A percentile compares a stretch with the other conserved stretches of the same genome.
phyloP scores from a whole-genome alignment of 2,329 filamentous ascomycete species.

The Orbilia oligospora region DNA sequence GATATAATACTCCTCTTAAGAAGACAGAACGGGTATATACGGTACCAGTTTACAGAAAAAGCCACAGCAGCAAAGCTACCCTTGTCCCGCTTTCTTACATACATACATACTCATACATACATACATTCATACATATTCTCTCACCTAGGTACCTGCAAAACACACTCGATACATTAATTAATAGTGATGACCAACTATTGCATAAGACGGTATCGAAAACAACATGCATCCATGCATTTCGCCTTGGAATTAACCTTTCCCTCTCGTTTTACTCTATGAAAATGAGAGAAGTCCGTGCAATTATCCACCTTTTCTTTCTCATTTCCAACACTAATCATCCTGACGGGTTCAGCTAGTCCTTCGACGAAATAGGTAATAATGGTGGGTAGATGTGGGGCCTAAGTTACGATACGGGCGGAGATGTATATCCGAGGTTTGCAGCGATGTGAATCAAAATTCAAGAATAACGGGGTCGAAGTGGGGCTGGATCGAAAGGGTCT shows the following conservation, averaged over 20 bases:
- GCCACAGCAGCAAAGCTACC: conserved; percentile 4
- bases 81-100: conserved; percentile 26
- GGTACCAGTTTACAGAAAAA: conserved; percentile 3
- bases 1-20: background rate
- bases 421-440: conserved; percentile 19
- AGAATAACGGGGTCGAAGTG: background rate
- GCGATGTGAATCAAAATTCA: conserved; percentile 12
- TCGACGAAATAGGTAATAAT: background rate
- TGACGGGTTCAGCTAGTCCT: conserved; percentile 21
- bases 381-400: conserved; percentile 19
- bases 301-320: background rate
- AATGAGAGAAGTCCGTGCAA: conserved; percentile 14
- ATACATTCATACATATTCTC: conserved; percentile 28
- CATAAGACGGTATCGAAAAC: conserved; percentile 34
- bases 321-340: conserved; percentile 3
- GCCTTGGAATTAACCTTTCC: conserved; percentile 24
- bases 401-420: conserved; percentile 26
- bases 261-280: conserved; percentile 5
- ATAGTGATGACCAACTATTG: conserved; percentile 41
- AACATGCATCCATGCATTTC: conserved; percentile 3
- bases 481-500: conserved; percentile 4
- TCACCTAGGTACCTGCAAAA: conserved; percentile 32
- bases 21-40: background rate
- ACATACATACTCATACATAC: conserved; percentile 30
- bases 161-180: conserved; percentile 20